Evolutionary conservation across 768 basidiomycete species (phyloP), one percentile per base, ranked within the genome.

Genomic region (Termitomyces sp.): DNA sequence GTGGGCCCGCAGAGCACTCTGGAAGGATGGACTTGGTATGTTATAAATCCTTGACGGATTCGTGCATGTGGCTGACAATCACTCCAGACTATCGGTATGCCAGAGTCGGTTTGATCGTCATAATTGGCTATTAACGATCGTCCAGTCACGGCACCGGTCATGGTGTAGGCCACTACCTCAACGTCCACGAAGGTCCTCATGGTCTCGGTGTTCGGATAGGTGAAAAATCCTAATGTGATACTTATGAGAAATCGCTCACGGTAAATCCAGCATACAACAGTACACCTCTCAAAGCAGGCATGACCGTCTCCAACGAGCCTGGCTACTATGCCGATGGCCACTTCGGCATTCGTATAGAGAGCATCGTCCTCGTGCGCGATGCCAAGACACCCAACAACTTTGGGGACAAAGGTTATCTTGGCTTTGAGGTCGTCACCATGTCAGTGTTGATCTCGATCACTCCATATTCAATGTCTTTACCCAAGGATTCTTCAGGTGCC

Each of bases 311-410:
- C 0, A 97, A 98, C 68, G 95, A 96, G 65, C 95, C 95, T 1
- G 94, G 95, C 9, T 96, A 90, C 72, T 97, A 97, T 71, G 87
- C 85, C 8, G 95, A 98, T 67, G 96, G 95, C 2, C 77, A 81
- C 49, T 98, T 89, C 68, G 96, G 96, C 2, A 94, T 98, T 67
- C 88, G 97, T 4, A 92, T 96, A 67, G 96, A 99, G 76, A 94
- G 85, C 72, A 82, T 98, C 46, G 86, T 95, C 22, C 78, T 96
- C 20, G 90, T 96, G 4, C 81, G 83, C 53, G 82, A 87, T 48
- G 88, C 75, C 11, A 72, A 88, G 57, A 94, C 93, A 0, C 84
- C 79, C 8, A 84, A 86, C 58, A 83, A 93, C 69, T 98, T 96
- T 70, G 94, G 92, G 1, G 84, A 86, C 20, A 90, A 90, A 65